Base-by-base conservation (phyloP, 768 basidiomycete genomes). In the Calocera viscosa region DNA sequence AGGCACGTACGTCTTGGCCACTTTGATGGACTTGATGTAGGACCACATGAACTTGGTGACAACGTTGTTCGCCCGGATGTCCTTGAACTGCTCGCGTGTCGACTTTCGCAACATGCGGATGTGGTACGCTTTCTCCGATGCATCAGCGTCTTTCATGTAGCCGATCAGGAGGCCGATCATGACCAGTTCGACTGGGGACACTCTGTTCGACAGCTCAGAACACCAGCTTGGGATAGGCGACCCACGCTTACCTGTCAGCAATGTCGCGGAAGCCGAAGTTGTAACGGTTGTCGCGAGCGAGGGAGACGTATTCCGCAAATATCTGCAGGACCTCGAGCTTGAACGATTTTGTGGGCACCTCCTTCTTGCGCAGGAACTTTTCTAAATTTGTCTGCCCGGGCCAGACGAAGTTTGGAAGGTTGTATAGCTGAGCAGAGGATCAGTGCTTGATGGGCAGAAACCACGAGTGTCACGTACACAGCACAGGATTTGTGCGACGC, bases 41-140 rank as follows among this genome's bases (percentile, higher is more conserved):
- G 71, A 71, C 88, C 88, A 89, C 67, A 90, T 74, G 14, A 79
- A 78, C 64, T 78, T 81, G 66, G 82, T 80, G 11, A 89, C 82
- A 1, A 73, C 72, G 1, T 73, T 76, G 71, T 90, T 90, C 68
- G 84, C 79, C 39, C 88, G 84, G 64, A 92, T 78, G 72, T 91
- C 90, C 30, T 75, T 78, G 74, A 83, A 85, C 64, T 80, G 74
- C 34, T 78, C 75, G 66, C 88, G 83, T 26, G 89, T 80, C 24
- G 78, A 74, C 39, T 72, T 71, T 47, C 90, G 84, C 71, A 93
- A 79, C 65, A 81, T 73, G 66, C 82, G 77, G 28, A 91, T 80
- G 17, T 83, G 83, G 5, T 75, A 74, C 1, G 86, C 86, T 41
- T 80, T 82, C 1, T 83, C 80, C 34, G 80, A 74, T 24, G 79